Evolutionary conservation across 371 early-diverging fungal species (phyloP).

Genomic region (Mucor circinelloides): DNA sequence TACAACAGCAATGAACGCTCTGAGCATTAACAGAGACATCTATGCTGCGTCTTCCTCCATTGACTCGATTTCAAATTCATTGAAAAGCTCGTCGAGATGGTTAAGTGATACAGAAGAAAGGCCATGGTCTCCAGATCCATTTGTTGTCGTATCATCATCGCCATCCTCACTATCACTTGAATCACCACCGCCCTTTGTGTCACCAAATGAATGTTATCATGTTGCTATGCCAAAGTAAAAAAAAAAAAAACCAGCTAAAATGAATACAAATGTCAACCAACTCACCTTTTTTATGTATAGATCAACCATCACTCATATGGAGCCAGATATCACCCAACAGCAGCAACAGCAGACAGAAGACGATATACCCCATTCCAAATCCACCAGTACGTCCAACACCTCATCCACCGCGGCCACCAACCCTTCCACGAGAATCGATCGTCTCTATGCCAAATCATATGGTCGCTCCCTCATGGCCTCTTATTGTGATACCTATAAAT

Average conservation of each 20-base stretch:
- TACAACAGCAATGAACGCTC: background rate
- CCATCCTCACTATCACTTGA: conserved; percentile 10
- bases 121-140: conserved; percentile 23
- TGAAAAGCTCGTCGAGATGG: conserved; percentile 6
- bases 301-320: conserved; percentile 48
- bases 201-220: conserved; percentile 32
- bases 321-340: conserved; percentile 45
- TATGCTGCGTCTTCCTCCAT: conserved; percentile 14
- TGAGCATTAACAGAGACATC: conserved; percentile 9
- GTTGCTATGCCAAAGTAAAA: conserved; percentile 49
- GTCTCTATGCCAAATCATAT: conserved; percentile 63
- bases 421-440: conserved; percentile 27
- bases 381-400: background rate
- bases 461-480: conserved; percentile 68
- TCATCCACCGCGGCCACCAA: background rate
- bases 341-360: conserved; percentile 11
- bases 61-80: conserved; percentile 16
- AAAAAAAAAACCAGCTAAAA: no score
- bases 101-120: conserved; percentile 20
- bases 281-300: conserved; percentile 17
- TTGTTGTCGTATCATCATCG: conserved; percentile 10
- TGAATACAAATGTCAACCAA: background rate
- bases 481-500: conserved; percentile 58
- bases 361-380: conserved; percentile 11
- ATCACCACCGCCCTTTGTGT: conserved; percentile 7